A percentile compares a stretch with the other conserved stretches of the same genome.
Evolutionary conservation across 2,329 filamentous ascomycete species (phyloP).

Genomic region (Pyrenochaeta sp.): DNA sequence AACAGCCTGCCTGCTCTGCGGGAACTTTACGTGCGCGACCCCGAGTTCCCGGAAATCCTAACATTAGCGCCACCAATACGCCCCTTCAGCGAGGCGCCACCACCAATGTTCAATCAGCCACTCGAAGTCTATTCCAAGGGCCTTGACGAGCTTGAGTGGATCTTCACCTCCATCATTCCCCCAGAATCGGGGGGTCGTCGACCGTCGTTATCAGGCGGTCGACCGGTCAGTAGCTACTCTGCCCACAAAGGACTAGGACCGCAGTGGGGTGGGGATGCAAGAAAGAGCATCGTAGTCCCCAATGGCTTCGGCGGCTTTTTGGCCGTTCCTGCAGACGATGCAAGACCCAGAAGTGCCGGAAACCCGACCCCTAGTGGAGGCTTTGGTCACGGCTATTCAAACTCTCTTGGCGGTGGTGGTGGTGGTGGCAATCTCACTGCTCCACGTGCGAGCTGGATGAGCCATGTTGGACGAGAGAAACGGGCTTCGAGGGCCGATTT

Average conservation of each 20-base stretch:
- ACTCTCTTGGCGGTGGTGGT: conserved; percentile 30
- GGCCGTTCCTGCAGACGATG: conserved; percentile 62
- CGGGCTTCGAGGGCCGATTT: conserved; percentile 45
- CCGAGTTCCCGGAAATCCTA: conserved; percentile 81
- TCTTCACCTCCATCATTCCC: conserved; percentile 69
- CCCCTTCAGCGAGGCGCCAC: conserved; percentile 56
- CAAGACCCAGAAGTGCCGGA: conserved; percentile 46
- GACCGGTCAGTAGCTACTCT: conserved; percentile 56
- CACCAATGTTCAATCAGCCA: conserved; percentile 61
- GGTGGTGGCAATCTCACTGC: conserved; percentile 21
- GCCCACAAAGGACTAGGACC: conserved; percentile 60
- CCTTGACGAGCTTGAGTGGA: conserved; percentile 73
- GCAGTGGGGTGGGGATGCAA: conserved; percentile 66
- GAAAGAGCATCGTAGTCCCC: conserved; percentile 70
- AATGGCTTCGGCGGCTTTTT: conserved; percentile 74
- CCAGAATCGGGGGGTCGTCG: conserved; percentile 53
- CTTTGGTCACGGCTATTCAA: conserved; percentile 36
- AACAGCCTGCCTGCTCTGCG: conserved; percentile 77
- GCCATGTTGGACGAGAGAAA: conserved; percentile 42
- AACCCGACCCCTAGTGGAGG: conserved; percentile 29
- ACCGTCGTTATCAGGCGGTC: conserved; percentile 51
- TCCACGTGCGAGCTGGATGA: conserved; percentile 43
- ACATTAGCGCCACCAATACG: conserved; percentile 73
- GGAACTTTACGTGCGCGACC: conserved; percentile 85
- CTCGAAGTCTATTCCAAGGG: conserved; percentile 72